Evolutionary conservation across 345 rosid species (phyloP).

Genomic region (Raphanus sativus): DNA sequence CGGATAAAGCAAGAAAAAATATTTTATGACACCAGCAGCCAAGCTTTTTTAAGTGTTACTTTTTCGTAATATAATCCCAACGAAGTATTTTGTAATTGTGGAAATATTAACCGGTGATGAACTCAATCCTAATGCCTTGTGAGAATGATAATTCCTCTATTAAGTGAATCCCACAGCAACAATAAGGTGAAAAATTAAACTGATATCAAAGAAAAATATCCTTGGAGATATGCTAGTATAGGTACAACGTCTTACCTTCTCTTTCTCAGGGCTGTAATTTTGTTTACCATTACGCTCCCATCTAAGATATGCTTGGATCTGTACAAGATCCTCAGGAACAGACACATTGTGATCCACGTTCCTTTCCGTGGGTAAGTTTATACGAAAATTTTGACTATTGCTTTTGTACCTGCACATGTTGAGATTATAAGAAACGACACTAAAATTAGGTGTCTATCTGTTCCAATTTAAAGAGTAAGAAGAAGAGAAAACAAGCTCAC

Average conservation of each 20-base stretch:
- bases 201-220: conserved; percentile 11
- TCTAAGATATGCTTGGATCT: conserved; percentile 83
- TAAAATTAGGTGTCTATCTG: conserved; percentile 9
- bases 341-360: conserved; percentile 44
- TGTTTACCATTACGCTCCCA: conserved; percentile 99
- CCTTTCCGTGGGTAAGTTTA: conserved; percentile 60
- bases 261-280: conserved; percentile 66
- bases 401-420: conserved; percentile 70
- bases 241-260: conserved; percentile 36
- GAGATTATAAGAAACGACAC: conserved; percentile 28
- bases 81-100: neutral
- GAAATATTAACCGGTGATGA: neutral
- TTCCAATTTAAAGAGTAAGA: conserved; percentile 8
- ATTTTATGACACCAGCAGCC: conserved; percentile 4
- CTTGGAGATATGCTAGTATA: conserved; percentile 5
- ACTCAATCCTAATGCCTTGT: conserved; percentile 19
- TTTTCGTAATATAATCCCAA: neutral
- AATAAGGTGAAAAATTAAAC: conserved; percentile 16
- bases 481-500: conserved; percentile 45
- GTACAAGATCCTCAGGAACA: conserved; percentile 96
- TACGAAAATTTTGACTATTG: conserved; percentile 77
- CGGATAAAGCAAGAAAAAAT: conserved; percentile 2
- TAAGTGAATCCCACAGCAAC: conserved; percentile 6
- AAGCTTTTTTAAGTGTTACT: neutral
- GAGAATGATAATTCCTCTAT: conserved; percentile 20